These are phyloP conservation scores for Mycocentrospora acerina DNA, from an alignment of 2,329 filamentous ascomycete species.

Conservation along the genomic window DNA sequence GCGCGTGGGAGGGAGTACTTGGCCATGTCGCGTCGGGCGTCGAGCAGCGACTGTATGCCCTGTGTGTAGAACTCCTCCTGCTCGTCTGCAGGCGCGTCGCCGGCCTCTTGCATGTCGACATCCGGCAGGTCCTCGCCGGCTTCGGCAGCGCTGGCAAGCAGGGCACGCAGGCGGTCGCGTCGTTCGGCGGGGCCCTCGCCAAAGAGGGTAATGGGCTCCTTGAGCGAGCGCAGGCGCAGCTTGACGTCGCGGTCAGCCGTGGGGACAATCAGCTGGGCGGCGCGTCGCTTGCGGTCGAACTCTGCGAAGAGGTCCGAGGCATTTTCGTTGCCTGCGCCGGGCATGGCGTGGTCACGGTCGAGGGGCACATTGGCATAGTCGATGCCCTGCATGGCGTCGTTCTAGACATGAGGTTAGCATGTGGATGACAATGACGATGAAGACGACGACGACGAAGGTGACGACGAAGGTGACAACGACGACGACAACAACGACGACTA, in stretches of 20 bases:
- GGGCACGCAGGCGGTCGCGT: slow-evolving; percentile 79
- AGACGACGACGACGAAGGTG: too few species aligned
- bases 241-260: slow-evolving; percentile 88
- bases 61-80: slow-evolving; percentile 91
- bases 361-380: slow-evolving; percentile 64
- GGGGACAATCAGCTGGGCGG: slow-evolving; percentile 85
- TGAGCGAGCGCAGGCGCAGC: slow-evolving; percentile 72
- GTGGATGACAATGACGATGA: too few species aligned
- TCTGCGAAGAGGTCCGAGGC: slow-evolving; percentile 83
- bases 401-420: slow-evolving; percentile 39
- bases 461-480: not conserved
- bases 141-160: slow-evolving; percentile 74
- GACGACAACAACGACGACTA: slow-evolving; percentile 16
- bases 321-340: slow-evolving; percentile 73
- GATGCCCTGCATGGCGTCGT: slow-evolving; percentile 58
- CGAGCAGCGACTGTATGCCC: slow-evolving; percentile 71
- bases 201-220: slow-evolving; percentile 93
- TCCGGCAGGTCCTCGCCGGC: slow-evolving; percentile 51
- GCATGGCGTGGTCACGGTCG: slow-evolving; percentile 85
- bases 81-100: slow-evolving; percentile 58
- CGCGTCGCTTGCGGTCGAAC: slow-evolving; percentile 87
- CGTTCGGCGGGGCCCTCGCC: slow-evolving; percentile 85
- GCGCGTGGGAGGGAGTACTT: slow-evolving; percentile 81
- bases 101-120: slow-evolving; percentile 53
- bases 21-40: slow-evolving; percentile 77